Evolutionary conservation across 2,329 filamentous ascomycete genomes (phyloP), one percentile per base, ranked within the genome.

Genomic region (Aspergillus unguis): DNA sequence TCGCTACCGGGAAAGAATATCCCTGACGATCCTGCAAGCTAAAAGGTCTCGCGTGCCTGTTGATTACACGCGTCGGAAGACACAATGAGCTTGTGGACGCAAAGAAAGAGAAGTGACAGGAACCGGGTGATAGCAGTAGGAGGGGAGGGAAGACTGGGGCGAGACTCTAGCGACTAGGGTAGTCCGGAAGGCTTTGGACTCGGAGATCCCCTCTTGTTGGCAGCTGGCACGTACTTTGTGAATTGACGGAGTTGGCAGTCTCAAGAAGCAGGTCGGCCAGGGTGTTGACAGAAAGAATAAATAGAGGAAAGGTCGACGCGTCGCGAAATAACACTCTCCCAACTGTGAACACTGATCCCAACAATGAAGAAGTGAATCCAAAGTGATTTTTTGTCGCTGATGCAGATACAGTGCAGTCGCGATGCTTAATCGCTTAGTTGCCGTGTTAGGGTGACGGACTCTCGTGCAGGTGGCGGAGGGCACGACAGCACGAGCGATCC

Each of bases 391-490:
- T 32, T 36, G 43, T 44, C 42, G 40, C 36, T 36, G 50, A 38
- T 11, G 51, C 36, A 52, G 47, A 37, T 44, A 47, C 51, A 60
- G 58, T 54, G 59, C 55, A 60, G 61, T 65, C 61, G 57, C 57
- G 68, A 69, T 70, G 69, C 69, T 71, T 71, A 71, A 71, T 68
- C 58, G 62, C 58, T 69, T 71, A 71, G 69, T 68, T 60, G 58
- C 61, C 62, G n/a, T 63, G 60, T 69, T 69, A 66, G 65, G 64
- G 60, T 58, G 60, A 61, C 58, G 63, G 59, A 62, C 68, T 68
- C 62, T 33, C 68, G 65, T 70, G 68, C 68, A 69, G 66, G 66
- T 66, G 66, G 63, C 65, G 65, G 67, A 63, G 60, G 58, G 59
- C 58, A 60, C 56, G 44, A 59, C 57, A 65, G 62, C 65, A 67